Evolutionary conservation across 495 filamentous ascomycete species (phyloP).

Genomic region (Tuber brumale): DNA sequence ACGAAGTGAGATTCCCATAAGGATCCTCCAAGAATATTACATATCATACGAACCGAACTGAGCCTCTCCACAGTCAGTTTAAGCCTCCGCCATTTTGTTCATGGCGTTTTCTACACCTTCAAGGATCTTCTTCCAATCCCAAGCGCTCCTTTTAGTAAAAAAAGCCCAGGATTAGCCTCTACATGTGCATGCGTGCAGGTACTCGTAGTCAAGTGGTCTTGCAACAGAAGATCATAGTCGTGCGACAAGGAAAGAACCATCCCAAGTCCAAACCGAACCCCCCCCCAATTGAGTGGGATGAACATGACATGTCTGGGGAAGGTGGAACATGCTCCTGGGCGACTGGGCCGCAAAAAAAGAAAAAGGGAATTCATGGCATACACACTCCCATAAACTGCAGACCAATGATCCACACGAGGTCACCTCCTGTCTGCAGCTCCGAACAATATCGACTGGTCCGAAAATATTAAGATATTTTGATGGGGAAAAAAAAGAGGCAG

Average conservation of each 20-base stretch:
- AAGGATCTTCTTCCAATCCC: constrained; percentile 31
- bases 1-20: background rate
- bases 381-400: constrained; percentile 16
- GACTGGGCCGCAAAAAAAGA: constrained; percentile 23
- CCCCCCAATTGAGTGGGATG: constrained; percentile 14
- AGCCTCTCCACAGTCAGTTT: constrained; percentile 2
- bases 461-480: constrained; percentile 13
- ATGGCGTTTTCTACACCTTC: constrained; percentile 19
- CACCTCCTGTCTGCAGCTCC: constrained; percentile 2
- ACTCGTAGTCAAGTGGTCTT: constrained; percentile 10
- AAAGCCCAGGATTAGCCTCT: constrained; percentile 24
- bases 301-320: constrained; percentile 15
- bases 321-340: constrained; percentile 8
- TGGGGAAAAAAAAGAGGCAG: background rate
- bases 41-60: constrained; percentile 20
- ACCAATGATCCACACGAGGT: constrained; percentile 21
- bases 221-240: constrained; percentile 1
- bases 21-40: constrained; percentile 18
- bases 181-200: constrained; percentile 28
- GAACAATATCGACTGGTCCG: constrained; percentile 13
- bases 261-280: constrained; percentile 20
- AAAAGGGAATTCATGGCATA: constrained; percentile 18
- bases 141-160: constrained; percentile 31
- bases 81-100: constrained; percentile 5
- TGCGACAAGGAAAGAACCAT: constrained; percentile 13